These are phyloP conservation scores for Zychaea mexicana DNA, from an alignment of 371 early-diverging fungal genomes.

Conservation along the genomic window DNA sequence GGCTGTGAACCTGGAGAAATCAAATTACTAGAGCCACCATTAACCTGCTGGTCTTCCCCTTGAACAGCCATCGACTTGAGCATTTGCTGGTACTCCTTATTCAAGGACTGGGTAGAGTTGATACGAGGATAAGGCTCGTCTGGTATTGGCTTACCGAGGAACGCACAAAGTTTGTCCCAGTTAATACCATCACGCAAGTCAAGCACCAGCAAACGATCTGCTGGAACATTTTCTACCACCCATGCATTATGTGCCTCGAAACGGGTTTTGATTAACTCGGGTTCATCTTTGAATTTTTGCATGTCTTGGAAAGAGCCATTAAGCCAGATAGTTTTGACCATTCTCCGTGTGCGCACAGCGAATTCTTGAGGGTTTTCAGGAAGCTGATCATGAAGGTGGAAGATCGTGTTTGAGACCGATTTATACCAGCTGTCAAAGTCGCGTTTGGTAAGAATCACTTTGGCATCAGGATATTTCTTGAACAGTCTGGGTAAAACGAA, in stretches of 20 bases:
- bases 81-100: too few relatives aligned
- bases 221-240: background rate
- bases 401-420: slow-evolving; percentile 32
- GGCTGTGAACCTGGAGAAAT: too few relatives aligned
- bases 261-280: background rate
- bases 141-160: slow-evolving; percentile 17
- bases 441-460: slow-evolving; percentile 33
- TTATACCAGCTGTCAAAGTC: slow-evolving; percentile 40
- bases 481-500: slow-evolving; percentile 14
- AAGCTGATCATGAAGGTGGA: background rate
- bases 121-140: slow-evolving; percentile 19
- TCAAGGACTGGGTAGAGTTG: too few relatives aligned
- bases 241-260: background rate
- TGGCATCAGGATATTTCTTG: slow-evolving; percentile 38
- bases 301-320: slow-evolving; percentile 21
- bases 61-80: too few relatives aligned
- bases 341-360: background rate
- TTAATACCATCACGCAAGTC: slow-evolving; percentile 21
- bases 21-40: too few relatives aligned
- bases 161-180: slow-evolving; percentile 16
- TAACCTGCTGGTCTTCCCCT: too few relatives aligned
- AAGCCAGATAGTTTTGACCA: slow-evolving; percentile 9
- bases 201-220: slow-evolving; percentile 1
- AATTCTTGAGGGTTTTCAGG: background rate
- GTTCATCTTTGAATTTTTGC: slow-evolving; percentile 16